Conservation (phyloP, 305 asterid species). For the Euphrasia arctica region DNA sequence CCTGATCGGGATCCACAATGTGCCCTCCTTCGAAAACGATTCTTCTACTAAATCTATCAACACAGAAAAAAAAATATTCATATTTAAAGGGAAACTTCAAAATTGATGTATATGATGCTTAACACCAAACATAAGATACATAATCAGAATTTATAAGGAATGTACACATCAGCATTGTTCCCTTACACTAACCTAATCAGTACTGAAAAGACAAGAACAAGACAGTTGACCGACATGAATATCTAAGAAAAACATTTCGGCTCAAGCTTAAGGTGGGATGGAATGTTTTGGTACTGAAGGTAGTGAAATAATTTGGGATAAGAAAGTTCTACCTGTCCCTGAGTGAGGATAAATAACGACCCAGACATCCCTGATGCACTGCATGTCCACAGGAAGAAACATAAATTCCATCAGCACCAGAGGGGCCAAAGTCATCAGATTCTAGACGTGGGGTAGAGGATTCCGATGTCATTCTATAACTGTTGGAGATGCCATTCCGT, state of each 20-base stretch:
- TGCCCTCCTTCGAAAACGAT: constrained; percentile 94
- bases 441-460: constrained; percentile 31
- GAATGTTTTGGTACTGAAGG: too few species aligned
- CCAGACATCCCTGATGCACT: constrained; percentile 96
- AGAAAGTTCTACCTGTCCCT: constrained; percentile 68
- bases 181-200: too few species aligned
- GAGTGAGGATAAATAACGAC: constrained; percentile 80
- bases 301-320: too few species aligned
- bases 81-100: constrained; percentile 19
- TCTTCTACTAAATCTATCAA: constrained; percentile 66
- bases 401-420: constrained; percentile 74
- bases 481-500: constrained; percentile 33
- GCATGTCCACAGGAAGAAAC: constrained; percentile 98
- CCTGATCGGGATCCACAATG: constrained; percentile 96
- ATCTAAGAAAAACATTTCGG: too few species aligned
- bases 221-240: too few species aligned
- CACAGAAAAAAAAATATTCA: constrained; percentile 12
- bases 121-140: constrained; percentile 19
- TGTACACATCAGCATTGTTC: too few species aligned
- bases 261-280: too few species aligned
- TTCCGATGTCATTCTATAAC: constrained; percentile 36
- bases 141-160: neutral
- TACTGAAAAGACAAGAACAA: too few species aligned
- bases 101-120: constrained; percentile 4
- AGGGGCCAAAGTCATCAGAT: constrained; percentile 62